A percentile compares a stretch with the other conserved stretches of the same genome.
Conservation (phyloP, 257 asterid species). For the Echites panduratus region DNA sequence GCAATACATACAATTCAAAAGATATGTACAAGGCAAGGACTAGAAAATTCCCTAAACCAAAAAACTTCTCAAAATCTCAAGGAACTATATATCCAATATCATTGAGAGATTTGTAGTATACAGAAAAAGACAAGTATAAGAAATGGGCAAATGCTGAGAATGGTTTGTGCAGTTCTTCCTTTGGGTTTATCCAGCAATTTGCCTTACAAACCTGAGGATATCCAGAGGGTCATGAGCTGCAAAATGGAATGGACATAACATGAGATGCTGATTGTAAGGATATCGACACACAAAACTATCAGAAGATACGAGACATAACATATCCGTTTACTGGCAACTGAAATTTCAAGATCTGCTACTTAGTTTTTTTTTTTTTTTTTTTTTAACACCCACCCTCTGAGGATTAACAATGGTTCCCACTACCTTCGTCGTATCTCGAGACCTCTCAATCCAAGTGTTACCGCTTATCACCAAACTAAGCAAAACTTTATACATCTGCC, state of each 20-base stretch:
- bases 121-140: neutral
- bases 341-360: neutral
- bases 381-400: too few species aligned
- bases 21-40: too few species aligned
- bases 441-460: too few species aligned
- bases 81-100: neutral
- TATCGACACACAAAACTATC: neutral
- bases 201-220: neutral
- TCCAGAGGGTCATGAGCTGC: neutral
- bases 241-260: neutral
- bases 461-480: too few species aligned
- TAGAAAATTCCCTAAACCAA: too few species aligned
- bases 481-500: too few species aligned
- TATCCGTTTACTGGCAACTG: neutral
- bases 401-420: too few species aligned
- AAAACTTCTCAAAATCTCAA: neutral
- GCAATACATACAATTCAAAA: neutral
- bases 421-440: too few species aligned
- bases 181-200: neutral
- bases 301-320: neutral
- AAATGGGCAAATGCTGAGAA: neutral
- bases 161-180: neutral
- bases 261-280: too few species aligned
- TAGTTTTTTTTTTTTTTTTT: too few species aligned
- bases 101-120: neutral